phyloP scores from a whole-genome alignment of 352 stramenopile species.

The Phytopythium chamaehyphon region DNA sequence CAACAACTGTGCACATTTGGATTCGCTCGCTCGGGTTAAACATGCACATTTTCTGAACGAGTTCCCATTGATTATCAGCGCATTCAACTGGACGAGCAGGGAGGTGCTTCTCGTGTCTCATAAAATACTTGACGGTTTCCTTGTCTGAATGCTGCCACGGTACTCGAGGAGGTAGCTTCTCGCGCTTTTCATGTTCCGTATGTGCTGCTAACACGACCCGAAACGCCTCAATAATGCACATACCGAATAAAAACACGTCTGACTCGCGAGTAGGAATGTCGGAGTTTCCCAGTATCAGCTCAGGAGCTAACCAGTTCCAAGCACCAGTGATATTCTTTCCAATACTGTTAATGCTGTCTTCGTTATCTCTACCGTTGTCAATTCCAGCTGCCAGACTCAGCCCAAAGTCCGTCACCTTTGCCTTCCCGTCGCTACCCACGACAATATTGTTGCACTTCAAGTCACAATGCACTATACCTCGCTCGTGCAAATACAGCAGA shows the following conservation, averaged over 20 bases:
- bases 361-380: background rate
- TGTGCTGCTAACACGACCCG: constrained; percentile 8
- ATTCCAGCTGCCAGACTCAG: background rate
- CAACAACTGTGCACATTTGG: constrained; percentile 15
- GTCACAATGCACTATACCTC: background rate
- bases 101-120: background rate
- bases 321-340: constrained; percentile 6
- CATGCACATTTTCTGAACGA: constrained; percentile 26
- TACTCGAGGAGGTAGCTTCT: background rate
- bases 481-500: background rate
- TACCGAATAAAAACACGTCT: constrained; percentile 25
- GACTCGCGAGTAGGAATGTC: constrained; percentile 10
- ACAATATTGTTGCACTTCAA: background rate
- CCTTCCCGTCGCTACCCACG: background rate
- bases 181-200: constrained; percentile 12
- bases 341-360: background rate
- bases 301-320: constrained; percentile 20
- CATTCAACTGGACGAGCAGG: constrained; percentile 13
- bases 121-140: background rate
- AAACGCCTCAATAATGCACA: constrained; percentile 25
- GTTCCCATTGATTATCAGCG: constrained; percentile 19
- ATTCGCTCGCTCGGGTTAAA: constrained; percentile 18
- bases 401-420: constrained; percentile 3
- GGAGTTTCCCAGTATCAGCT: constrained; percentile 7
- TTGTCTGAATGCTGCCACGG: background rate